Conservation (phyloP, 306 rosid genomes). For the Boehmeria nivea region DNA sequence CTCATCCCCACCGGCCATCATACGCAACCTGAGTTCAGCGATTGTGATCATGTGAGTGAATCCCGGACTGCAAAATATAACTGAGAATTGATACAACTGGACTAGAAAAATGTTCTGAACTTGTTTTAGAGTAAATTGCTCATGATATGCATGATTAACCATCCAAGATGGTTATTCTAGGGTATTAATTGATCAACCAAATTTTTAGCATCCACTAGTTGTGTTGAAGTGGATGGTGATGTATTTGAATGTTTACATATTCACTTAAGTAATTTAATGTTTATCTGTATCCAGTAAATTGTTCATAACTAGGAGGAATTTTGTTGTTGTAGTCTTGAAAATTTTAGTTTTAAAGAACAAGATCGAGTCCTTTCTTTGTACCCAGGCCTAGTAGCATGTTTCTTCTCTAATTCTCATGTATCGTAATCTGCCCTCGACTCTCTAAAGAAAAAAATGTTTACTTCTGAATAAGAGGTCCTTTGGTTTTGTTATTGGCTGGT, state of each 20-base stretch:
- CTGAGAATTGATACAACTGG: background rate
- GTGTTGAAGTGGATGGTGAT: too few species aligned
- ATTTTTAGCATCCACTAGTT: too few species aligned
- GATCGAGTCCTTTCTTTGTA: too few species aligned
- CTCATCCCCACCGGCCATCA: constrained; percentile 60
- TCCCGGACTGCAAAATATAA: constrained; percentile 23
- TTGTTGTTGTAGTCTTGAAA: background rate
- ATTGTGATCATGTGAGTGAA: constrained; percentile 33
- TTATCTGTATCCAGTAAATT: constrained; percentile 5
- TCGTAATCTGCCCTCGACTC: too few species aligned
- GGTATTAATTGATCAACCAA: constrained; percentile 6
- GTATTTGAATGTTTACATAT: constrained; percentile 13
- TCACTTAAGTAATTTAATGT: background rate
- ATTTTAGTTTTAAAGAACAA: background rate
- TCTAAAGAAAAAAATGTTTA: too few species aligned
- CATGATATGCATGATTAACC: background rate
- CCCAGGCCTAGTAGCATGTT: too few species aligned
- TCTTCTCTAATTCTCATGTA: too few species aligned
- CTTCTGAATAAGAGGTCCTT: too few species aligned
- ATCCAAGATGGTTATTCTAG: background rate
- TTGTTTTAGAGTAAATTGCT: background rate
- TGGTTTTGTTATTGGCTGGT: too few species aligned
- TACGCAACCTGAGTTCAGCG: constrained; percentile 27
- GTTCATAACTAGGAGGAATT: constrained; percentile 17
- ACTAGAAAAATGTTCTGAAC: background rate